Conservation (phyloP, 352 stramenopile species). For the Phytophthora parvispora region DNA sequence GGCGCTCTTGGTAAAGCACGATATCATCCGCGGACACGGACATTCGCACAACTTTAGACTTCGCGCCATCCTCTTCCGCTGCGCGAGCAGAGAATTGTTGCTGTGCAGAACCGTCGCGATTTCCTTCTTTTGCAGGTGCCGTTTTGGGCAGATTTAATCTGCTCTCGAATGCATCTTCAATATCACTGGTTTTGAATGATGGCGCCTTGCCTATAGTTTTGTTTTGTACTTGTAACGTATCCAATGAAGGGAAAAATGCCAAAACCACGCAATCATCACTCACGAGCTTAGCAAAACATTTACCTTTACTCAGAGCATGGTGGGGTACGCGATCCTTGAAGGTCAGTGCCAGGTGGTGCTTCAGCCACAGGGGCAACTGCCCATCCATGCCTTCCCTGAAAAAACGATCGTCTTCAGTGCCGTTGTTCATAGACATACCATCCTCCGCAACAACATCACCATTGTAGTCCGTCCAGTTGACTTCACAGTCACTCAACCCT, state of each 20-base stretch:
- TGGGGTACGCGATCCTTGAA: conserved; percentile 49
- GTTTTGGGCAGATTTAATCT: conserved; percentile 10
- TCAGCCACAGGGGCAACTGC: conserved; percentile 82
- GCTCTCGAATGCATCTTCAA: conserved; percentile 13
- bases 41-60: conserved; percentile 53
- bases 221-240: conserved; percentile 55
- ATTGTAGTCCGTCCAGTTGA: conserved; percentile 86
- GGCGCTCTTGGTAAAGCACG: conserved; percentile 84
- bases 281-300: conserved; percentile 90
- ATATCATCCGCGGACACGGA: conserved; percentile 88
- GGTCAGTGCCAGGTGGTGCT: conserved; percentile 51
- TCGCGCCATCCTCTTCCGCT: conserved; percentile 34
- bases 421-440: conserved; percentile 14
- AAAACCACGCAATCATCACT: conserved; percentile 78
- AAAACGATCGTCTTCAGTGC: conserved; percentile 50
- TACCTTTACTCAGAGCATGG: conserved; percentile 69
- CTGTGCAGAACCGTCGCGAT: conserved; percentile 16
- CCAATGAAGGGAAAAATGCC: conserved; percentile 80
- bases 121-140: conserved; percentile 18
- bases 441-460: conserved; percentile 43
- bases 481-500: conserved; percentile 86
- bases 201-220: conserved; percentile 35
- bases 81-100: conserved; percentile 43
- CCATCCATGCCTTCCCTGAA: conserved; percentile 56
- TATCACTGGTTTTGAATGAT: conserved; percentile 8